Base-by-base conservation (phyloP, 805 yeast genomes). In the Ogataea naganishii region DNA sequence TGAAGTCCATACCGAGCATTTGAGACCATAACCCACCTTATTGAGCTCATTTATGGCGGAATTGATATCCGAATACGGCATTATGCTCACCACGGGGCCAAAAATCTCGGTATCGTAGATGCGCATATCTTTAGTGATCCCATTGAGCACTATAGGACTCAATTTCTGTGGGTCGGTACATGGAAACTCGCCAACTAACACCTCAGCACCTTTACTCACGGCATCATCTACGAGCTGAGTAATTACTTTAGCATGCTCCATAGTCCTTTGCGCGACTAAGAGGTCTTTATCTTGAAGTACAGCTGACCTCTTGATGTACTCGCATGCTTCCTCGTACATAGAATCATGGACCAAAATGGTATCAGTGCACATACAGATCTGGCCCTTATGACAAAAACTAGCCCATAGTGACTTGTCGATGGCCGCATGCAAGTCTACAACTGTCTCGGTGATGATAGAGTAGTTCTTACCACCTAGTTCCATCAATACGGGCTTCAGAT, bases 381-480 rank as follows among this genome's bases (percentile, higher is more conserved):
- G 72, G 9, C 71, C 72, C 37, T 55, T 60, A 38, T 66, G 64
- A 28, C 52, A 42, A 66, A 65, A 63, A 7, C 60, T 43, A 16
- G 58, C 44, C 53, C 55, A 51, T 7, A 62, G 24, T 17, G 49
- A 43, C 11, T 31, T 31, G 1, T 39, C 35, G 3, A 57, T 41
- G 1, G 70, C 65, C 22, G 34, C 38, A 1, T 31, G 41, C 18
- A 66, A 33, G 34, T 61, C 56, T 0, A 55, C 57, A 11, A 35
- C 43, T 30, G 58, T 64, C 4, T 43, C 27, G 11, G 44, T 49
- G 3, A 66, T 44, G 8, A 65, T 43, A 2, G 57, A 30, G 22
- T 46, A 46, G 37, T 65, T 64, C 37, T 66, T 66, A 6, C 71
- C 72, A 2, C 72, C 72, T 23, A 65, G 42, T 33, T 66, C 72